A percentile compares a stretch with the other conserved stretches of the same genome.
Evolutionary conservation across 164 flowering plant species (phyloP).

Genomic region (Cinnamomum micranthum): DNA sequence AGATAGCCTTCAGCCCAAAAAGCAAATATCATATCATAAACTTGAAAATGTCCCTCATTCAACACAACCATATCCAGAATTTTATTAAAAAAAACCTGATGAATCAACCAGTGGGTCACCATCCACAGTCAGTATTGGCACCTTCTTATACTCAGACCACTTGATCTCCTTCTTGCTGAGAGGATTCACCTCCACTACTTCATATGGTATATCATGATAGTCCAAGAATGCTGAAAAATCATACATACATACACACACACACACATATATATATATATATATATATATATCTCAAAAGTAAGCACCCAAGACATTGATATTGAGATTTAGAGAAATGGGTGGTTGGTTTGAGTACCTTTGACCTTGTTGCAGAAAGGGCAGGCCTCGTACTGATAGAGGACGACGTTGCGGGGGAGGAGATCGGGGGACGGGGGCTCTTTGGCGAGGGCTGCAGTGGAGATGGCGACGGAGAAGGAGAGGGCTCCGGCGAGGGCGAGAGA

Average conservation of each 20-base stretch:
- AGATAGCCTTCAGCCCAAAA: not conserved
- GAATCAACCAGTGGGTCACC: conserved; percentile 82
- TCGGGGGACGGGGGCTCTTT: conserved; percentile 44
- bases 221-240: conserved; percentile 71
- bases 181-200: conserved; percentile 93
- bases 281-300: not conserved
- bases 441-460: conserved; percentile 38
- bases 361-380: conserved; percentile 99
- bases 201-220: conserved; percentile 79
- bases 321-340: not conserved
- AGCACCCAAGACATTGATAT: not conserved
- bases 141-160: conserved; percentile 96
- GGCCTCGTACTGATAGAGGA: conserved; percentile 96
- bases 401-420: conserved; percentile 59
- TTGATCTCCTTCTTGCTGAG: conserved; percentile 88
- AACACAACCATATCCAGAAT: not conserved
- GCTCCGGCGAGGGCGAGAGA: conserved; percentile 37
- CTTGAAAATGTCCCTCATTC: not conserved
- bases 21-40: too few species aligned
- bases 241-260: too few species aligned
- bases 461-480: conserved; percentile 47
- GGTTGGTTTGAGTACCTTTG: conserved; percentile 42
- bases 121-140: conserved; percentile 79
- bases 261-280: too few species aligned
- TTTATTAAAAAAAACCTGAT: conserved; percentile 49